These are phyloP conservation scores for Prunus persica DNA, from an alignment of 306 rosid genomes.

Conservation along the genomic window Prunus_persica_NCBIv2 NC_034016.1:15796001-15796500, in stretches of 20 bases:
- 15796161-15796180: neutral
- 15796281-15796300: slow-evolving; percentile 16
- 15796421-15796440: too few relatives aligned
- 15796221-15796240: neutral
- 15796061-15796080: slow-evolving; percentile 5
- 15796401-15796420: too few relatives aligned
- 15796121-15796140: too few relatives aligned
- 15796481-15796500: too few relatives aligned
- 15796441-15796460: too few relatives aligned
- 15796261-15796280: slow-evolving; percentile 12
- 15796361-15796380: neutral
- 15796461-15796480: too few relatives aligned
- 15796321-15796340: neutral
- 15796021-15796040: neutral
- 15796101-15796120: neutral
- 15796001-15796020: neutral
- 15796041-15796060: neutral
- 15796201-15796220: too few relatives aligned
- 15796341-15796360: neutral
- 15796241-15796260: slow-evolving; percentile 9
- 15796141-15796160: too few relatives aligned
- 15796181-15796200: neutral
- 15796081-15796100: neutral
- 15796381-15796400: neutral
- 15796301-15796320: neutral